These are phyloP conservation scores for Pseudocercospora eumusae DNA, from an alignment of 2,329 filamentous ascomycete genomes.

Conservation along the genomic window DNA sequence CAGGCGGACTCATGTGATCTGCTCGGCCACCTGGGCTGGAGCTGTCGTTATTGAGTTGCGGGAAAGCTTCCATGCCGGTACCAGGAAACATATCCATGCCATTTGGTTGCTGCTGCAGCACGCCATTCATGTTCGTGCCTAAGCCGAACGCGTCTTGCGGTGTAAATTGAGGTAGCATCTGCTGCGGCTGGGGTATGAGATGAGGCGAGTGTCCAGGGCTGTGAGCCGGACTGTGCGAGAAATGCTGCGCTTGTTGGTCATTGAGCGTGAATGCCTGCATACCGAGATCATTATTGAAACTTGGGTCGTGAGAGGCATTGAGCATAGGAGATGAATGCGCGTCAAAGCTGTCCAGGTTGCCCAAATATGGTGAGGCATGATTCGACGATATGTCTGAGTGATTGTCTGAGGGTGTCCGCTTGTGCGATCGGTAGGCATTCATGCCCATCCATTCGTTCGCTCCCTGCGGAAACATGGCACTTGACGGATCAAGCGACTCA, in stretches of 20 bases:
- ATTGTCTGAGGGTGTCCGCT: conserved; percentile 79
- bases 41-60: conserved; percentile 50
- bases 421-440: conserved; percentile 73
- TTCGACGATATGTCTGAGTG: conserved; percentile 83
- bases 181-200: conserved; percentile 66
- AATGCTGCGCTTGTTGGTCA: conserved; percentile 53
- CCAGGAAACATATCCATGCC: conserved; percentile 56
- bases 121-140: conserved; percentile 49
- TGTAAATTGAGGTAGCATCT: conserved; percentile 54
- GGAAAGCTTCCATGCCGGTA: conserved; percentile 51
- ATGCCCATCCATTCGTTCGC: conserved; percentile 60
- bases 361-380: conserved; percentile 78
- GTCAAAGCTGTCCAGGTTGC: conserved; percentile 77
- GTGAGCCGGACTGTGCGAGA: conserved; percentile 32
- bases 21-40: conserved; percentile 55
- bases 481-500: conserved; percentile 61
- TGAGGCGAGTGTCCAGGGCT: conserved; percentile 68
- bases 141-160: conserved; percentile 50
- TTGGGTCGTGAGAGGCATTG: conserved; percentile 64
- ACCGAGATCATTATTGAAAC: conserved; percentile 76
- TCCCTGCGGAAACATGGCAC: conserved; percentile 58
- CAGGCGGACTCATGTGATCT: conserved; percentile 81
- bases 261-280: conserved; percentile 80
- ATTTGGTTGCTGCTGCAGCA: conserved; percentile 47
- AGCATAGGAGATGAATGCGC: conserved; percentile 78